Conservation (phyloP, 2,329 filamentous ascomycete genomes). For the Fusarium sp. region DNA sequence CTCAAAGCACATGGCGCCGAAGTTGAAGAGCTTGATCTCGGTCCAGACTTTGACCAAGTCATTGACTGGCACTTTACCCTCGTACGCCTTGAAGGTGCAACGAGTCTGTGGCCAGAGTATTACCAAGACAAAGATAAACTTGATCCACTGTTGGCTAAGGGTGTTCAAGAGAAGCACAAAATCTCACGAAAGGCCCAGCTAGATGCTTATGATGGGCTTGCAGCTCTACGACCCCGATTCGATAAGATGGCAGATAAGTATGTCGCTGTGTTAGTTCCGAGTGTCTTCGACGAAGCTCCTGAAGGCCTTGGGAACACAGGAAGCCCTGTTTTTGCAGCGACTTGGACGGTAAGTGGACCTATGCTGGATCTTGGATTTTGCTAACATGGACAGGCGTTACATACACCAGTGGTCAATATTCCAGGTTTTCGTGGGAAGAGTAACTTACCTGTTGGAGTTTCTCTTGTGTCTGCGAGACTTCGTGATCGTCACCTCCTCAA, state of each 20-base stretch:
- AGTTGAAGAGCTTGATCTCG: constrained; percentile 66
- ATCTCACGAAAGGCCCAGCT: constrained; percentile 60
- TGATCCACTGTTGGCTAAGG: constrained; percentile 53
- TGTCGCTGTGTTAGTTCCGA: constrained; percentile 66
- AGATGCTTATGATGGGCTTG: constrained; percentile 63
- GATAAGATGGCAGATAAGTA: constrained; percentile 63
- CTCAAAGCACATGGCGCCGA: constrained; percentile 59
- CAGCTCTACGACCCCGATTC: constrained; percentile 62
- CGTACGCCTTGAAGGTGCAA: constrained; percentile 61
- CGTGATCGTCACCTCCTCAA: constrained; percentile 56
- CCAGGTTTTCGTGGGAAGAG: constrained; percentile 66
- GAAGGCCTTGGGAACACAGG: constrained; percentile 63
- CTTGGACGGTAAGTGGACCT: constrained; percentile 60
- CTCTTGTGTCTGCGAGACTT: constrained; percentile 59
- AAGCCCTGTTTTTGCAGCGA: constrained; percentile 59
- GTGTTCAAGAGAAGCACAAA: constrained; percentile 60
- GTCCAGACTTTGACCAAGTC: constrained; percentile 57
- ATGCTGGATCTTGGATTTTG: constrained; percentile 43
- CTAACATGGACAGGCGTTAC: constrained; percentile 52
- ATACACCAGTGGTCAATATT: constrained; percentile 70
- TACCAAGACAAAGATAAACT: constrained; percentile 58
- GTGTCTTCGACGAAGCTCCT: constrained; percentile 68
- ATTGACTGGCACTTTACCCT: constrained; percentile 63
- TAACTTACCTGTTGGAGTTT: constrained; percentile 66
- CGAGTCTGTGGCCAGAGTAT: constrained; percentile 65